Evolutionary conservation across 768 basidiomycete genomes (phyloP).

Genomic region (Candolleomyces eurysporus): DNA sequence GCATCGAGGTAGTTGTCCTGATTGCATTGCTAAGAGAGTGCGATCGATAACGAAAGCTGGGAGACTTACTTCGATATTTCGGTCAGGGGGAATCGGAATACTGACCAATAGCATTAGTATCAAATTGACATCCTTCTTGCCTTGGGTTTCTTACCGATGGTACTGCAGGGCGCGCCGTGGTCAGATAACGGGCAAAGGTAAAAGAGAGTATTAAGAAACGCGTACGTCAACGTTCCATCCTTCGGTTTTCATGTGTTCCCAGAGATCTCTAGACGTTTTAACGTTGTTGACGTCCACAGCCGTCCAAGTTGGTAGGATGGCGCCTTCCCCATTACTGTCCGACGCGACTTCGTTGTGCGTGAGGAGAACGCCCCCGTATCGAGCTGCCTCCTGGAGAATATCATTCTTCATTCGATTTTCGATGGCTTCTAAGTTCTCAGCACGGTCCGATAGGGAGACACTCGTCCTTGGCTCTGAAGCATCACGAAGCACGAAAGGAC

Average conservation of each 20-base stretch:
- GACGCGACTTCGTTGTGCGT: conserved; percentile 84
- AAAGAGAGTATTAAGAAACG: conserved; percentile 6
- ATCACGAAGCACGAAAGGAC: conserved; percentile 91
- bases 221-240: conserved; percentile 93
- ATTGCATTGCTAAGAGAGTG: not conserved
- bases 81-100: conserved; percentile 93
- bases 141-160: conserved; percentile 52
- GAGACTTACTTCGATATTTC: conserved; percentile 74
- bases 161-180: conserved; percentile 44
- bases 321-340: conserved; percentile 59
- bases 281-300: conserved; percentile 81
- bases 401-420: conserved; percentile 87
- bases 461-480: conserved; percentile 79
- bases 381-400: conserved; percentile 79
- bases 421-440: conserved; percentile 92
- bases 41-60: not conserved
- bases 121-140: not conserved
- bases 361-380: conserved; percentile 86
- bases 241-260: conserved; percentile 69
- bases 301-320: conserved; percentile 92
- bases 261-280: conserved; percentile 85
- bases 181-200: not conserved
- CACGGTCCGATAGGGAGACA: conserved; percentile 83
- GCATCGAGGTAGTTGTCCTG: conserved; percentile 95
- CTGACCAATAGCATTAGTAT: conserved; percentile 32